A percentile compares a stretch with the other conserved stretches of the same genome.
phyloP scores from a whole-genome alignment of 129 eudicot genomes.

The Flaveria linearis region DNA sequence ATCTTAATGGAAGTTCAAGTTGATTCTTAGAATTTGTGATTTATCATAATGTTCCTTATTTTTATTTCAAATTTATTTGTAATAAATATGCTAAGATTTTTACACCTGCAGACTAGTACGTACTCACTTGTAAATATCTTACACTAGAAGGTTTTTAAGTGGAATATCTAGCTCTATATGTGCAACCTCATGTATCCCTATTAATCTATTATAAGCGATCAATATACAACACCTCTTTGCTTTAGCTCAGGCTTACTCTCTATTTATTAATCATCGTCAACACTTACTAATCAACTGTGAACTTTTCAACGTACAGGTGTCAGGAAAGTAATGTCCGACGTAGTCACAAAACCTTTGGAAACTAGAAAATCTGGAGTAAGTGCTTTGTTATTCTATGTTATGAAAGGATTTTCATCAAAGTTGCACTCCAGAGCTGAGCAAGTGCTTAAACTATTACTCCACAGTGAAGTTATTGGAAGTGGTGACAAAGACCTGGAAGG shows the following conservation, averaged over 20 bases:
- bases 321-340: constrained; percentile 57
- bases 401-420: constrained; percentile 77
- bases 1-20: no score
- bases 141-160: no score
- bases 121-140: no score
- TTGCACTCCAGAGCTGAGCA: constrained; percentile 73
- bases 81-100: no score
- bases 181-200: no score
- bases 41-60: no score
- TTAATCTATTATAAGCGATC: no score
- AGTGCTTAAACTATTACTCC: constrained; percentile 49
- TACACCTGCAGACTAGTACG: no score
- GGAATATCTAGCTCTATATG: no score
- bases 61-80: no score
- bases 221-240: no score
- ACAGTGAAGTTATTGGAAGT: constrained; percentile 42
- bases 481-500: constrained; percentile 60
- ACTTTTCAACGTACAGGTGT: constrained; percentile 49
- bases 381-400: constrained; percentile 58
- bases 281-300: constrained; percentile 24
- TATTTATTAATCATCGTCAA: neutral
- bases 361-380: constrained; percentile 63
- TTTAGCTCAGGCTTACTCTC: neutral
- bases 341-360: constrained; percentile 57
- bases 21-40: no score